Evolutionary conservation across 768 basidiomycete species (phyloP).

Genomic region (Mycena sanguinolenta): DNA sequence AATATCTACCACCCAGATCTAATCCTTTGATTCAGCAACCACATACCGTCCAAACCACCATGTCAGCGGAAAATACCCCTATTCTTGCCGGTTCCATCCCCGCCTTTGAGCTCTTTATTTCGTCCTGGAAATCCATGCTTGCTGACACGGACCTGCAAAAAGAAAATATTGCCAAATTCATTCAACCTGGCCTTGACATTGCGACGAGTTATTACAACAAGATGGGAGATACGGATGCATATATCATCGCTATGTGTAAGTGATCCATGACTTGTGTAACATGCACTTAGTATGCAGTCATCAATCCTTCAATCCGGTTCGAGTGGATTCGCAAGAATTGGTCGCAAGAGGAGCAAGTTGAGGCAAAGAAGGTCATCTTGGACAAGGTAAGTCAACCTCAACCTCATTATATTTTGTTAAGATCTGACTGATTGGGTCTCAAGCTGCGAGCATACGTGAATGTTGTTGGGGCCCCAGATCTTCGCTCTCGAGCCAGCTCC

Average conservation of each 20-base stretch:
- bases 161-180: conserved; percentile 8
- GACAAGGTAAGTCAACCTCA: conserved; percentile 6
- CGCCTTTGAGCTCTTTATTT: conserved; percentile 7
- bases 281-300: no score
- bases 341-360: conserved; percentile 5
- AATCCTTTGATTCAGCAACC: conserved; percentile 14
- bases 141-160: conserved; percentile 1
- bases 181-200: conserved; percentile 11
- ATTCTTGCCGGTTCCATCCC: conserved; percentile 15
- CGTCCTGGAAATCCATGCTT: conserved; percentile 9
- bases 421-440: no score
- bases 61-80: conserved; percentile 10
- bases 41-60: conserved; percentile 9
- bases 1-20: not conserved
- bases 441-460: no score
- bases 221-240: conserved; percentile 13
- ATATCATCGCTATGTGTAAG: no score
- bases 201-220: conserved; percentile 11
- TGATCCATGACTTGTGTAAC: no score
- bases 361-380: conserved; percentile 12
- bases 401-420: no score
- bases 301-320: no score
- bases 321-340: not conserved
- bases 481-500: no score
- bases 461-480: no score